Evolutionary conservation across 805 yeast species (phyloP), one percentile per base, ranked within the genome.

Genomic region (Kluyveromyces siamensis): DNA sequence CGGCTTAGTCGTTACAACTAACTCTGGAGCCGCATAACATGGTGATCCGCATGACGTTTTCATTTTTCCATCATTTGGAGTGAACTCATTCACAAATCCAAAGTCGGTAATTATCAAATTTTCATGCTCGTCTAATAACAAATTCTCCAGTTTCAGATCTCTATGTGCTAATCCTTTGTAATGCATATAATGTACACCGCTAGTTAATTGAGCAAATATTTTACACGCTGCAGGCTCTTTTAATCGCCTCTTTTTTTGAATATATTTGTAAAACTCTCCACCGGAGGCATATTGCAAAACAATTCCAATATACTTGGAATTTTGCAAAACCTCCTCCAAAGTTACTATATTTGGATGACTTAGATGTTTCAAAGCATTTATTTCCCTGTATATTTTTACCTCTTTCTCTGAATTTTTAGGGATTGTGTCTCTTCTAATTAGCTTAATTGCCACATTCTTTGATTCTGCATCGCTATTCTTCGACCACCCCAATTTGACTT

Each of bases 21-120:
- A 71, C 64, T 93, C 99, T 0, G 99, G 99, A 1, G 99, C 99
- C 0, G 99, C 99, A 67, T 91, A 91, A 66, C 99, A 91, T 1
- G 99, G 99, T 2, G 96, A 87, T 1, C 99, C 99, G 66, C 99
- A 91, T 37, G 90, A 80, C 1, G 98, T 91, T 62, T 82, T 83
- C 98, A 91, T 93, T 41, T 87, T 70, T 63, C 88, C 96, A 55
- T 75, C 76, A 18, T 74, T 75, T 2, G 53, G 52, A 44, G 60
- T 61, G 52, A 70, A 93, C 27, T 91, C 83, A 67, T 93, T 93
- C 37, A 95, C 99, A 68, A 93, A 93, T 0, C 97, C 97, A 66
- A 89, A 89, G 69, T 89, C 97, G 16, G 95, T 83, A 47, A 89
- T 87, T 45, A 89, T 76, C 52, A 89, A 79, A 65, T 88, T 88